A percentile compares a stretch with the other conserved stretches of the same genome.
Conservation (phyloP, 805 yeast genomes). For the Metschnikowia noctiluminum region DNA sequence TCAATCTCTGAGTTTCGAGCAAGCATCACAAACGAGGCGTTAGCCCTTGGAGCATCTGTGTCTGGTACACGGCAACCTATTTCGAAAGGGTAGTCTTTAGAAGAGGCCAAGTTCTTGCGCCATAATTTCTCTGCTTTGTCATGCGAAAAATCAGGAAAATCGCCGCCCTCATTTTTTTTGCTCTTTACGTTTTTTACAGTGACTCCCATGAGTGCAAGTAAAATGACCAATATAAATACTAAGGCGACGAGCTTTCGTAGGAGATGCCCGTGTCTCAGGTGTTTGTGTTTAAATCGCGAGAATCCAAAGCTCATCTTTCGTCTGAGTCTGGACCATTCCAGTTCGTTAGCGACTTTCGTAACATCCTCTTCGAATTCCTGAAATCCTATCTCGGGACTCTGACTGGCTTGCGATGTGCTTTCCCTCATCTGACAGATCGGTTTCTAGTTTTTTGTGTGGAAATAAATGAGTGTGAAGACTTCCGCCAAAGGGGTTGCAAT, state of each 20-base stretch:
- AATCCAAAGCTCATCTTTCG: not conserved
- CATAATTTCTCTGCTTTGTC: slow-evolving; percentile 11
- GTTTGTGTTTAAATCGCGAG: slow-evolving; percentile 2
- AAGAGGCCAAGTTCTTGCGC: slow-evolving; percentile 16
- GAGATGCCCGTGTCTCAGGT: not conserved
- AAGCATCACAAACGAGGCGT: slow-evolving; percentile 81
- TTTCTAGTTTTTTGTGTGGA: not conserved
- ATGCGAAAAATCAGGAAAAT: slow-evolving; percentile 12
- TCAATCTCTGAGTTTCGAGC: slow-evolving; percentile 77
- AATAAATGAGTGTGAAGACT: not conserved
- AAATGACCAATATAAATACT: not conserved
- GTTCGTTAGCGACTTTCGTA: not conserved
- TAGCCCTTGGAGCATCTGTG: slow-evolving; percentile 46
- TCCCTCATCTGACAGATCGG: not conserved
- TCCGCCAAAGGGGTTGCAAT: not conserved
- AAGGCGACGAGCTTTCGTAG: slow-evolving; percentile 6
- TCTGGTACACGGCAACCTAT: slow-evolving; percentile 55
- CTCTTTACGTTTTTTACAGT: not conserved
- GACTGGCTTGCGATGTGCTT: slow-evolving; percentile 2
- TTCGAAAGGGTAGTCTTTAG: slow-evolving; percentile 43
- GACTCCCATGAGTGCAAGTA: not conserved
- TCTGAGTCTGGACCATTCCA: not conserved
- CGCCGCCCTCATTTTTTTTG: not conserved
- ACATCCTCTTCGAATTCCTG: slow-evolving; percentile 7
- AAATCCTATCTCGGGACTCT: slow-evolving; percentile 1